These are phyloP conservation scores for Tetrahymena malaccensis DNA, from an alignment of 73 alveolate genomes.

Conservation along the genomic window DNA sequence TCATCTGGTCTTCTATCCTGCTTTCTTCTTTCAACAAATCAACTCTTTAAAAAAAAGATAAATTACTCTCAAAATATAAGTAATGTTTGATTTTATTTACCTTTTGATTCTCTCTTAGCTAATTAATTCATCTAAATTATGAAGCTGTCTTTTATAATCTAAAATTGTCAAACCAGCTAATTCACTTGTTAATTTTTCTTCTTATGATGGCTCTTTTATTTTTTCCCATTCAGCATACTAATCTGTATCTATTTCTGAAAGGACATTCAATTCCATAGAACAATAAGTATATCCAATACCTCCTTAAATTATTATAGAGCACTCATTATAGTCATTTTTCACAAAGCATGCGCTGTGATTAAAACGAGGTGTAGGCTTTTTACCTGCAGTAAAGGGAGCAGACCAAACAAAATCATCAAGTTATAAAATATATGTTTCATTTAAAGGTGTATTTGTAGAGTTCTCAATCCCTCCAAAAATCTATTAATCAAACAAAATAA, in stretches of 20 bases:
- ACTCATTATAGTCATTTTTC: neutral
- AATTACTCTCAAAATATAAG: neutral
- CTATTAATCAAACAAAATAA: too few relatives aligned
- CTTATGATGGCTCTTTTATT: slow-evolving; percentile 10
- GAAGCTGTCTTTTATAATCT: slow-evolving; percentile 25
- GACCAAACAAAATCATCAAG: slow-evolving; percentile 37
- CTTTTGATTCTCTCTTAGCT: slow-evolving; percentile 16
- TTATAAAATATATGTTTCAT: slow-evolving; percentile 18
- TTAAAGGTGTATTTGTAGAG: slow-evolving; percentile 7
- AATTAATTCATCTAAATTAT: slow-evolving; percentile 23
- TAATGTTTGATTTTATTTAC: neutral
- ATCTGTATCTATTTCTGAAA: neutral
- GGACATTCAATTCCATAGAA: slow-evolving; percentile 34
- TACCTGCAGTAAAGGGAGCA: slow-evolving; percentile 48
- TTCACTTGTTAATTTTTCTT: slow-evolving; percentile 18
- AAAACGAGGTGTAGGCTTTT: slow-evolving; percentile 53
- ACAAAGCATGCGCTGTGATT: slow-evolving; percentile 45
- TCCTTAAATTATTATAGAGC: slow-evolving; percentile 10
- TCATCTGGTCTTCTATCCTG: neutral
- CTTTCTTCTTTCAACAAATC: neutral
- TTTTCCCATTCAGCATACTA: slow-evolving; percentile 34
- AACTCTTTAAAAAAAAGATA: neutral
- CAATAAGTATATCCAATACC: slow-evolving; percentile 35
- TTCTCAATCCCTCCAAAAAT: slow-evolving; percentile 37
- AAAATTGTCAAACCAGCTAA: slow-evolving; percentile 19